These are phyloP conservation scores for Arthrobotrys sphaeroides DNA, from an alignment of 2,329 filamentous ascomycete genomes.

Conservation along the genomic window DNA sequence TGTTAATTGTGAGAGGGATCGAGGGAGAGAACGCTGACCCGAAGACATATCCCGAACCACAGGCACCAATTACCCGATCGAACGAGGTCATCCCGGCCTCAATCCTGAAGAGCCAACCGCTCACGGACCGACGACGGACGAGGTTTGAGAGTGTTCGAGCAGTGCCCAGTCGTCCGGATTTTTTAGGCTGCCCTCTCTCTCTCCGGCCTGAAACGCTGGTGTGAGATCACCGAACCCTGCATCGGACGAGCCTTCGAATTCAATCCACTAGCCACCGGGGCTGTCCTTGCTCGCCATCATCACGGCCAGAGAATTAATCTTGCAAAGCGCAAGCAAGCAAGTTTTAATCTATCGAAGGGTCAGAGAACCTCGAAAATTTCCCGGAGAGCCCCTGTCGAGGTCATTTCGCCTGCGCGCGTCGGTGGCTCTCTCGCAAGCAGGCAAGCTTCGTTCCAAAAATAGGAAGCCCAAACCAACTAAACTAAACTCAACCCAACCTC, in stretches of 20 bases:
- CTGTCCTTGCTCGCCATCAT: constrained; percentile 30
- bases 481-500: not conserved
- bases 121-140: constrained; percentile 28
- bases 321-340: not conserved
- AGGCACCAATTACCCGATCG: constrained; percentile 32
- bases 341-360: constrained; percentile 25
- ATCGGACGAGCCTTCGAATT: constrained; percentile 29
- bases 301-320: constrained; percentile 6
- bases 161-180: not conserved
- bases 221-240: constrained; percentile 52
- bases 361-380: constrained; percentile 14
- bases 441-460: constrained; percentile 35
- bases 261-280: constrained; percentile 20
- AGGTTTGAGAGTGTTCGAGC: constrained; percentile 29
- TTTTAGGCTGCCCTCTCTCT: constrained; percentile 39
- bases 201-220: constrained; percentile 50
- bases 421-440: not conserved
- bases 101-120: not conserved
- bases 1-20: no score
- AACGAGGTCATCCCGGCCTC: constrained; percentile 34
- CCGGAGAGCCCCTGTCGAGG: not conserved
- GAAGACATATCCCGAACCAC: not conserved
- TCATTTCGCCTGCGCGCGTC: constrained; percentile 10
- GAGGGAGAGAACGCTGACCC: not conserved
- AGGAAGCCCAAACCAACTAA: constrained; percentile 17